Conservation (phyloP, 352 stramenopile genomes). For the Phytopythium aichiense region DNA sequence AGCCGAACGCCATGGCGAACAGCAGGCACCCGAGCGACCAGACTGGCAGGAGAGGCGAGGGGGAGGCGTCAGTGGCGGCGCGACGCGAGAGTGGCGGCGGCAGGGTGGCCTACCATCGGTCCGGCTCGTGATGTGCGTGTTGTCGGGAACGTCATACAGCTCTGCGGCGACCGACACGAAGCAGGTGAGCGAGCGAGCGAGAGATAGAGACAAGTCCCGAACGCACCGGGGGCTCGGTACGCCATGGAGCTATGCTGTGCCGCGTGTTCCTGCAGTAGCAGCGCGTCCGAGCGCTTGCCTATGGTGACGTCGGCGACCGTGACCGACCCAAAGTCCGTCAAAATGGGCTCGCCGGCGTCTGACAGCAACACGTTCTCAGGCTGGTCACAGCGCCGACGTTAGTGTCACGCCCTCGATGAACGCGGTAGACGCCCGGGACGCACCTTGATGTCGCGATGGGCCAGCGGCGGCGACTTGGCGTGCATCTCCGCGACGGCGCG, state of each 20-base stretch:
- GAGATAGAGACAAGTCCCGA: no score
- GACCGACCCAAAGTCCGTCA: slow-evolving; percentile 89
- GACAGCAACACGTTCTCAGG: slow-evolving; percentile 87
- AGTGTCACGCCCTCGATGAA: no score
- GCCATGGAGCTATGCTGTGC: slow-evolving; percentile 83
- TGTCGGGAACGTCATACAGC: slow-evolving; percentile 83
- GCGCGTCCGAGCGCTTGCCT: slow-evolving; percentile 63
- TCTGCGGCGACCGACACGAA: slow-evolving; percentile 27
- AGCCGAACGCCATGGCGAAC: slow-evolving; percentile 87
- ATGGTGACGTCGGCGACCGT: slow-evolving; percentile 60
- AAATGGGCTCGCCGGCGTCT: slow-evolving; percentile 66
- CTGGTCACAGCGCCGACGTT: slow-evolving; percentile 16
- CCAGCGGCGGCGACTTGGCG: slow-evolving; percentile 57
- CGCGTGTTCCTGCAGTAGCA: slow-evolving; percentile 83
- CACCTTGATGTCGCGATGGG: slow-evolving; percentile 87
- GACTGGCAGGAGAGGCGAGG: slow-evolving; percentile 27
- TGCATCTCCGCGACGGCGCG: slow-evolving; percentile 77
- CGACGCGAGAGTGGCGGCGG: background rate
- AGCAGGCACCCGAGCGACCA: slow-evolving; percentile 89
- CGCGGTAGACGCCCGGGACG: background rate
- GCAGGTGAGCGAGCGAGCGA: no score
- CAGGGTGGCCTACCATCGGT: slow-evolving; percentile 64
- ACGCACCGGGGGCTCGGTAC: slow-evolving; percentile 78
- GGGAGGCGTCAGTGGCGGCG: background rate
- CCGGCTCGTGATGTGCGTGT: slow-evolving; percentile 56